phyloP scores from a whole-genome alignment of 2,329 filamentous ascomycete genomes.

The Penicillium glabrum region DNA sequence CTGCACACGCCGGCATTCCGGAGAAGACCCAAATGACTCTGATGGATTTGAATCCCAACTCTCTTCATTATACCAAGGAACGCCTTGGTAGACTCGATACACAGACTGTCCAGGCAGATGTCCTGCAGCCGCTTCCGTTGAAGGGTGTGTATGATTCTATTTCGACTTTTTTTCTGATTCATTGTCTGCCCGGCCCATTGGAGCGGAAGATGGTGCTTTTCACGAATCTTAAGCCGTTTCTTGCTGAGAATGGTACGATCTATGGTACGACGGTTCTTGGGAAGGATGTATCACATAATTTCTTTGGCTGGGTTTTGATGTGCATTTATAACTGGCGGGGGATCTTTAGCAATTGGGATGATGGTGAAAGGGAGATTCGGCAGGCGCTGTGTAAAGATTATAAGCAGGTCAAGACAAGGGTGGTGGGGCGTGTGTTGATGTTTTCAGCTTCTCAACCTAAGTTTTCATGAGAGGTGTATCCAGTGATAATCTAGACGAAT shows the following conservation, averaged over 20 bases:
- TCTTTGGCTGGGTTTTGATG: neutral
- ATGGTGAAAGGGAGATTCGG: neutral
- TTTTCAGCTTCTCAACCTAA: neutral
- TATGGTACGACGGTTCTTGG: conserved; percentile 40
- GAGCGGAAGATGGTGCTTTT: conserved; percentile 33
- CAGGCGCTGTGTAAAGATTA: neutral
- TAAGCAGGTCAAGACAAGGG: neutral
- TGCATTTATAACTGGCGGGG: neutral
- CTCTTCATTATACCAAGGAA: neutral
- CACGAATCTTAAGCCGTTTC: conserved; percentile 28
- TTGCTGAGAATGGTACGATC: conserved; percentile 39
- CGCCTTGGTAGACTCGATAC: conserved; percentile 10
- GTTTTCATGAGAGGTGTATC: neutral
- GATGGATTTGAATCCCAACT: conserved; percentile 20
- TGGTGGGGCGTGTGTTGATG: neutral
- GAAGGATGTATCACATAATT: conserved; percentile 22
- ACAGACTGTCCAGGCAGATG: conserved; percentile 37
- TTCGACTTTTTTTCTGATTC: conserved; percentile 46
- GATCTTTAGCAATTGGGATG: neutral
- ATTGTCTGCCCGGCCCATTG: conserved; percentile 40
- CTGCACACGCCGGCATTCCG: conserved; percentile 10
- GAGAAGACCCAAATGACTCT: conserved; percentile 17
- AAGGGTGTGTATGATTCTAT: conserved; percentile 43
- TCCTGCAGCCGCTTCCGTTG: conserved; percentile 32
- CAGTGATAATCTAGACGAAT: neutral